Conservation (phyloP, 75 land plant species). For the Pinus albicaulis region DNA sequence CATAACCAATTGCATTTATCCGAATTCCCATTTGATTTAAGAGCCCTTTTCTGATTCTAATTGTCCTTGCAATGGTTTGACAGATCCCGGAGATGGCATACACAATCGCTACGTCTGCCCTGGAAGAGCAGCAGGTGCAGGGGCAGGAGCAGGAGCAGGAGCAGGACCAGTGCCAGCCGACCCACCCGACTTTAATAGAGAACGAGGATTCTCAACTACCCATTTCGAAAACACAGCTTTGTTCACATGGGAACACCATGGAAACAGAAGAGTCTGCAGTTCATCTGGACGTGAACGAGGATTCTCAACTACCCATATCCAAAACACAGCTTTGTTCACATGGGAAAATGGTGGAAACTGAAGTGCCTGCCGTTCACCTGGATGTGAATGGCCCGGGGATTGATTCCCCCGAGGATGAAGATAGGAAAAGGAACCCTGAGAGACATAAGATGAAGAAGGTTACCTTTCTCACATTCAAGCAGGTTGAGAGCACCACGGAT, state of each 20-base stretch:
- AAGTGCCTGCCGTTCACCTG: not conserved
- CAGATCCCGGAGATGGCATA: constrained; percentile 1
- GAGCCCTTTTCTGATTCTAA: not conserved
- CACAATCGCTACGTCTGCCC: not conserved
- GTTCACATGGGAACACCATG: not conserved
- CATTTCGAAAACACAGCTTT: not conserved
- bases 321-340: not conserved
- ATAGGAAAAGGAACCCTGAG: not conserved
- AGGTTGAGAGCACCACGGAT: constrained; percentile 21
- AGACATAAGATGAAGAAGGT: constrained; percentile 7
- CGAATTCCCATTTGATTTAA: not conserved
- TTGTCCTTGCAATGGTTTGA: not conserved
- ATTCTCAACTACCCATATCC: not conserved
- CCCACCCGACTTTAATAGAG: not conserved
- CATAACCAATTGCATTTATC: not conserved
- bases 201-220: not conserved
- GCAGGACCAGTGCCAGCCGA: too few species aligned
- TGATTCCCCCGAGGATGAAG: not conserved
- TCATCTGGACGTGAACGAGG: not conserved
- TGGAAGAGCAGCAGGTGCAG: too few species aligned
- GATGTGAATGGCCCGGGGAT: not conserved
- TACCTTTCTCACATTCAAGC: not conserved
- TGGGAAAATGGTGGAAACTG: not conserved
- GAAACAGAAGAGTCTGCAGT: constrained; percentile 1
- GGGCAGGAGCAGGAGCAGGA: too few species aligned